These are phyloP conservation scores for Coemansia sp. DNA, from an alignment of 192 early-diverging fungal genomes.

Conservation along the genomic window DNA sequence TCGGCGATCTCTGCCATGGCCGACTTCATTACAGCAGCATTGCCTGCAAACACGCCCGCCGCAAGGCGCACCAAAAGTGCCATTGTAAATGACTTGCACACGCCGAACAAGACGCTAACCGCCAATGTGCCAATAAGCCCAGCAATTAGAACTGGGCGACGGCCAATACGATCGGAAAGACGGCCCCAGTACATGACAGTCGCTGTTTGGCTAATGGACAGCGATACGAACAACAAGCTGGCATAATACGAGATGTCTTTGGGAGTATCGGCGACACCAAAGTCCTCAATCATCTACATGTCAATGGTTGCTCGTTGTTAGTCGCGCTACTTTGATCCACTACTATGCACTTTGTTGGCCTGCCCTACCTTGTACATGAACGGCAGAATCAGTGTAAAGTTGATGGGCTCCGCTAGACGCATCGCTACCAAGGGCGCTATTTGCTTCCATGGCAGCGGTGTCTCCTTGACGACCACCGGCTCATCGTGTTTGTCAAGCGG, in stretches of 20 bases:
- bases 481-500: background rate
- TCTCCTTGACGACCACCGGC: constrained; percentile 20
- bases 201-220: constrained; percentile 49
- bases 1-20: constrained; percentile 86
- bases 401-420: constrained; percentile 68
- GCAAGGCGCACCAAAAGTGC: constrained; percentile 60
- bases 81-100: constrained; percentile 55
- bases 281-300: constrained; percentile 20
- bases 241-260: constrained; percentile 76
- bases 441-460: constrained; percentile 48
- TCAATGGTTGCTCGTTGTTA: background rate
- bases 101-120: constrained; percentile 65
- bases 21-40: constrained; percentile 74
- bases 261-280: constrained; percentile 60
- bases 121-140: constrained; percentile 74
- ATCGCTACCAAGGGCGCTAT: constrained; percentile 29
- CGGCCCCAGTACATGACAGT: constrained; percentile 67
- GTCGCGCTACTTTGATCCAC: background rate
- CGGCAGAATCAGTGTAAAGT: constrained; percentile 71
- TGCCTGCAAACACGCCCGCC: constrained; percentile 72
- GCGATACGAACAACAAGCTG: constrained; percentile 50
- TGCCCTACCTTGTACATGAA: constrained; percentile 19
- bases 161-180: constrained; percentile 74
- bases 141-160: constrained; percentile 70
- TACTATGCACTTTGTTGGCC: no score